phyloP scores from a whole-genome alignment of 140 eudicot genomes.

The Cichorium intybus region DNA sequence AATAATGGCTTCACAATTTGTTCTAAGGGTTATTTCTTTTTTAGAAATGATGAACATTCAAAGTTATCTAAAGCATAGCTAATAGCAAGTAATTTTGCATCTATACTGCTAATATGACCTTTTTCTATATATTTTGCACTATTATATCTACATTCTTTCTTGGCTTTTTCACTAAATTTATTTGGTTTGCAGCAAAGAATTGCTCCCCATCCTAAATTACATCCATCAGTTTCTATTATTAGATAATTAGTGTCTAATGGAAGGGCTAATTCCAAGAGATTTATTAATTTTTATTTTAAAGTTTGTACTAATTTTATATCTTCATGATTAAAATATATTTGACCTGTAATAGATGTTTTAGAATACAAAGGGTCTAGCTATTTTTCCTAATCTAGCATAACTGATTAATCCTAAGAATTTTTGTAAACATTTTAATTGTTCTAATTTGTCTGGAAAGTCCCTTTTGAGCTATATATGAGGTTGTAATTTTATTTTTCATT shows the following conservation, averaged over 20 bases:
- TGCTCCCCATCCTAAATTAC: background rate
- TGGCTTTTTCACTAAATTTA: background rate
- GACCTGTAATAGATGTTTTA: background rate
- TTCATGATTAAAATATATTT: constrained; percentile 1
- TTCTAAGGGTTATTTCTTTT: background rate
- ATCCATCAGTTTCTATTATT: background rate
- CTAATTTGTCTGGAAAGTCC: too few relatives aligned
- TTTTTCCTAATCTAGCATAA: background rate
- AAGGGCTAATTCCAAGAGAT: background rate
- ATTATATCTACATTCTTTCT: too few relatives aligned
- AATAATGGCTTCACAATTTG: background rate
- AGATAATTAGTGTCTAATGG: background rate
- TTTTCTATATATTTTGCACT: background rate
- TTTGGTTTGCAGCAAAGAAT: background rate
- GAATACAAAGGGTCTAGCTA: background rate
- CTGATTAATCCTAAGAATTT: background rate
- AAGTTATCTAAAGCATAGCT: too few relatives aligned
- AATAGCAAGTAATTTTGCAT: background rate
- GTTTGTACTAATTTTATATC: background rate
- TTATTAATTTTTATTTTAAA: background rate
- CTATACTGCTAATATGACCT: background rate
- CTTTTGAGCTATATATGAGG: background rate
- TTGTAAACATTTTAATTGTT: background rate
- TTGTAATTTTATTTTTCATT: background rate
- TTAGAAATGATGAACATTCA: background rate